Percentiles rank a stretch among this genome's conserved stretches.
Conservation (phyloP, 1,284 basidiomycete genomes). For the Blastosporella zonata region DNA sequence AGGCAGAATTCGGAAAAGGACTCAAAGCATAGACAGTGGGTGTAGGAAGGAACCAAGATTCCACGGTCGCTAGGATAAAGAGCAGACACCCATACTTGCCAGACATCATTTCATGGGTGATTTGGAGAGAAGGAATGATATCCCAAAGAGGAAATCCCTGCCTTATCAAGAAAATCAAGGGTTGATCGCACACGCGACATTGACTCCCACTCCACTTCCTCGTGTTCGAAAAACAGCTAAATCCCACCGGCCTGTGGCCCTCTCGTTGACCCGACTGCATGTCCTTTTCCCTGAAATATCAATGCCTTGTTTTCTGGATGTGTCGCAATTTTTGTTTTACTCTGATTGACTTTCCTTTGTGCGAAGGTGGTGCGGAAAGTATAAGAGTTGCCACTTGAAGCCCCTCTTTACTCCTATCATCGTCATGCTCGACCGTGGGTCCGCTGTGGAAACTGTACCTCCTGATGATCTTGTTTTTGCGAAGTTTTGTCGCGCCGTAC, state of each 20-base stretch:
- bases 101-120: conserved; percentile 5
- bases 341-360: conserved; percentile 2
- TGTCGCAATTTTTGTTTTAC: not conserved
- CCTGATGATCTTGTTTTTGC: not conserved
- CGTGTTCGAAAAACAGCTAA: conserved; percentile 1
- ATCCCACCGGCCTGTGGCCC: not conserved
- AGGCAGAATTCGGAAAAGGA: conserved; percentile 1
- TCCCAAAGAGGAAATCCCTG: conserved; percentile 9
- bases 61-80: conserved; percentile 10
- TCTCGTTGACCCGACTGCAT: not conserved
- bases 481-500: not conserved
- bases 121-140: not conserved
- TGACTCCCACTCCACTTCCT: conserved; percentile 13
- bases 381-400: not conserved
- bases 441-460: not conserved
- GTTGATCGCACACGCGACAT: conserved; percentile 5
- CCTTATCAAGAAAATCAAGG: conserved; percentile 8
- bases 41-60: conserved; percentile 4
- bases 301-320: not conserved
- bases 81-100: conserved; percentile 8
- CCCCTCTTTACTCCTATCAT: not conserved
- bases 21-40: not conserved
- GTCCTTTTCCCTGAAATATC: too few relatives aligned
- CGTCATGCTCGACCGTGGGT: not conserved
- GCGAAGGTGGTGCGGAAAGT: not conserved